Conservation (phyloP, 352 stramenopile genomes). For the Phytophthora aleatoria region DNA sequence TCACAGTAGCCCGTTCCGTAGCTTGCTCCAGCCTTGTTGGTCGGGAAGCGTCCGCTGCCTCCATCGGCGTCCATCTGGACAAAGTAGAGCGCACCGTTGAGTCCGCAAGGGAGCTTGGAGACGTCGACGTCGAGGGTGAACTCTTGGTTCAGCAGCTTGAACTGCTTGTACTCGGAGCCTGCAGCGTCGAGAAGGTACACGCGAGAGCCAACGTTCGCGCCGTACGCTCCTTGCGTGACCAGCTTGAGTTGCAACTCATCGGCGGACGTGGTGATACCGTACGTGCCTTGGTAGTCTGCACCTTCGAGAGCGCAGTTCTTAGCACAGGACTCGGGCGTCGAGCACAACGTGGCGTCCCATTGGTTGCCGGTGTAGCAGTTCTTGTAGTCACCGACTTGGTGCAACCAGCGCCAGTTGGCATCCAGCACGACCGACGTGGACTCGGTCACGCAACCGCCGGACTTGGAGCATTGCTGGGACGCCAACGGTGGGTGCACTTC, state of each 20-base stretch:
- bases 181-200: slow-evolving; percentile 58
- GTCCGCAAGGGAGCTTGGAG: slow-evolving; percentile 63
- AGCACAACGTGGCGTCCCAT: slow-evolving; percentile 61
- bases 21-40: slow-evolving; percentile 58
- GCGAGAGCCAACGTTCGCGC: slow-evolving; percentile 65
- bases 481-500: slow-evolving; percentile 61
- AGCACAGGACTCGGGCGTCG: slow-evolving; percentile 48
- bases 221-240: slow-evolving; percentile 59
- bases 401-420: slow-evolving; percentile 77
- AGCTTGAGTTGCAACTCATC: slow-evolving; percentile 57
- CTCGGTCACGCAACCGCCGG: slow-evolving; percentile 44
- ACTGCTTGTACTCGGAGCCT: slow-evolving; percentile 58
- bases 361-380: slow-evolving; percentile 72
- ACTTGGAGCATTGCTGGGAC: slow-evolving; percentile 50
- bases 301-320: slow-evolving; percentile 71
- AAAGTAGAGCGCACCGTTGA: slow-evolving; percentile 82
- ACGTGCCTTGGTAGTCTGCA: slow-evolving; percentile 64
- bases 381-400: slow-evolving; percentile 63
- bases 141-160: slow-evolving; percentile 76
- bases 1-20: slow-evolving; percentile 82
- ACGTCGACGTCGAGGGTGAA: slow-evolving; percentile 74
- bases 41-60: slow-evolving; percentile 44
- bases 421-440: slow-evolving; percentile 69
- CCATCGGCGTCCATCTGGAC: slow-evolving; percentile 74
- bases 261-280: slow-evolving; percentile 60